Evolutionary conservation across 2,329 filamentous ascomycete genomes (phyloP), one percentile per base, ranked within the genome.

Genomic region (Curvularia sp.): DNA sequence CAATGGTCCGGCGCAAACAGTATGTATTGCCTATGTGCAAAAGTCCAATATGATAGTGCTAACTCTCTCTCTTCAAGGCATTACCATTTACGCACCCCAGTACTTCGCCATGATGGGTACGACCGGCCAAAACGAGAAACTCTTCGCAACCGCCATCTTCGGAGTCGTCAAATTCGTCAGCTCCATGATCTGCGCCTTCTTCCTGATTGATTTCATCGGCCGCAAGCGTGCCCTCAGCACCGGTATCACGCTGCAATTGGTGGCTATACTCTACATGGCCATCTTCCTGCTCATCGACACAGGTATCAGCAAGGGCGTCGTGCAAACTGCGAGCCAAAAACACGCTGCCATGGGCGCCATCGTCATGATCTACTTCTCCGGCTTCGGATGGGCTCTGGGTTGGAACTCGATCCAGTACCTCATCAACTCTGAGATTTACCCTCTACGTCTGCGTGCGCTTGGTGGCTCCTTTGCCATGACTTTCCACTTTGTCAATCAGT

Each of bases 341-440:
- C 81, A 79, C 1, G 84, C 87, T 3, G 89, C 87, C 52, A 86
- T 83, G 23, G 88, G 85, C 3, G 90, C 89, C 12, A 78, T 78
- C 57, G 87, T 86, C 47, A 89, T 90, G 86, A 90, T 92, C 64
- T 92, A 78, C 62, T 72, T 78, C 60, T 66, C 59, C 25, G 75
- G 76, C 23, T 77, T 77, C 45, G 76, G 76, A 10, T 78, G 76
- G 76, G 76, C 76, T 1, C 64, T 78, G 1, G 73, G 73, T 34
- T 93, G 87, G 89, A 92, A 92, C 78, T 86, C 83, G 1, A 89
- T 91, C 82, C 90, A 92, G 77, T 93, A 93, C 72, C 82, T 93
- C 3, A 84, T 93, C 55, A 92, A 89, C 13, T 88, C 89, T 1
- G 90, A 93, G 72, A 83, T 93, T 60, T 93, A 91, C 79, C 89